These are phyloP conservation scores for Lathyrus oleraceus DNA, from an alignment of 306 rosid species.

Conservation along the genomic window DNA sequence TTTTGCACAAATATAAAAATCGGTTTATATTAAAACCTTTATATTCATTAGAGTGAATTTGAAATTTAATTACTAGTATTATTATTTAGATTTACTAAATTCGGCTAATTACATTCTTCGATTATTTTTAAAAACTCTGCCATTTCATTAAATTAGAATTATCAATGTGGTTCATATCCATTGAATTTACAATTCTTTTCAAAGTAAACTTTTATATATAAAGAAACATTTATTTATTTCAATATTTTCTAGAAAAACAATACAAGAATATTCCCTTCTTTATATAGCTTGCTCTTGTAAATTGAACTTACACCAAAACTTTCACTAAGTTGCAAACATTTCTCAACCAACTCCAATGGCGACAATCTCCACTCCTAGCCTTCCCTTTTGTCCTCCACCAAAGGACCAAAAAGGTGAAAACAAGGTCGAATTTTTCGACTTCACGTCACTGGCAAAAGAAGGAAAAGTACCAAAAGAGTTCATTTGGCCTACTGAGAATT, in stretches of 20 bases:
- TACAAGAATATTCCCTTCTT: neutral
- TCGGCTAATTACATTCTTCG: no score
- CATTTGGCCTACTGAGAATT: slow-evolving; percentile 49
- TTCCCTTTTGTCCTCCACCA: slow-evolving; percentile 16
- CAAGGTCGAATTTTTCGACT: slow-evolving; percentile 35
- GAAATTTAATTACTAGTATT: no score
- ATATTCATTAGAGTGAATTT: no score
- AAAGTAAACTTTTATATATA: neutral
- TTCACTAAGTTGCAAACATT: neutral
- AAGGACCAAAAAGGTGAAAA: slow-evolving; percentile 31
- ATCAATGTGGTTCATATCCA: no score
- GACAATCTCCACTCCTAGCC: slow-evolving; percentile 24
- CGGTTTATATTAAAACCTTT: no score
- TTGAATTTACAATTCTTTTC: neutral
- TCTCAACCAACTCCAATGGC: slow-evolving; percentile 26
- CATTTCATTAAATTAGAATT: no score
- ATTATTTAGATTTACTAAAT: no score
- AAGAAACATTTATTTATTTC: neutral
- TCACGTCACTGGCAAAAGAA: slow-evolving; percentile 34
- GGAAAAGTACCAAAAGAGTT: slow-evolving; percentile 48
- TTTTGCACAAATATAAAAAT: no score
- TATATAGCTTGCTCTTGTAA: neutral
- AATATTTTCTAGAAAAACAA: neutral
- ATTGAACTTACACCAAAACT: neutral
- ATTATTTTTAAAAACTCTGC: no score